Percentiles rank a stretch among this genome's conserved stretches.
These are phyloP conservation scores for Bryoerythrophyllum caledonicum DNA, from an alignment of 225 moss, liverwort and hornwort species.

Conservation along the genomic window DNA sequence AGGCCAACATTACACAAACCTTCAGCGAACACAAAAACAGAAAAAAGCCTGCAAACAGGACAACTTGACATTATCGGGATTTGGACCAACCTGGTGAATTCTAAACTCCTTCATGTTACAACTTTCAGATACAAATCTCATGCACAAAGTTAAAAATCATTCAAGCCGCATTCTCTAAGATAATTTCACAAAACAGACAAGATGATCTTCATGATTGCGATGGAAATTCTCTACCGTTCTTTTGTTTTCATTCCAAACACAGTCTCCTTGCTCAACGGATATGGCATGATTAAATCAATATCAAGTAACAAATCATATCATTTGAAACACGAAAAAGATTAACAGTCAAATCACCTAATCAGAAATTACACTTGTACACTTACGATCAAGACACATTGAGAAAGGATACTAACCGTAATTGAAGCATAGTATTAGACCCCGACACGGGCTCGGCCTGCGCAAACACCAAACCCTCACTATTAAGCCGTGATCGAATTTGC, in stretches of 20 bases:
- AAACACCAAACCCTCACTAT: slow-evolving; percentile 13
- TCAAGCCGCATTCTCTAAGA: slow-evolving; percentile 54
- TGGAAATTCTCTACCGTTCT: slow-evolving; percentile 64
- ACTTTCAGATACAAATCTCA: slow-evolving; percentile 18
- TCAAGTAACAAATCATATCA: background rate
- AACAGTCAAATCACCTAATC: background rate
- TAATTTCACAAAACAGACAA: slow-evolving; percentile 58
- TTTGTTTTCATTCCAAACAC: slow-evolving; percentile 55
- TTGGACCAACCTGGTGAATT: background rate
- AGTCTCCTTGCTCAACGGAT: slow-evolving; percentile 1
- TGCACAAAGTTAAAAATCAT: background rate
- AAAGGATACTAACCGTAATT: slow-evolving; percentile 45
- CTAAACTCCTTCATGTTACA: slow-evolving; percentile 8
- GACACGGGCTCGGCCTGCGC: slow-evolving; percentile 57
- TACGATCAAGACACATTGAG: slow-evolving; percentile 25
- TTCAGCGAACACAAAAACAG: slow-evolving; percentile 24
- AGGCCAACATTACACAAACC: slow-evolving; percentile 18
- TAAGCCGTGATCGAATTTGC: slow-evolving; percentile 10
- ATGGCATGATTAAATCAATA: background rate
- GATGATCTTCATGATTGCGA: slow-evolving; percentile 65
- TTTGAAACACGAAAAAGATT: background rate
- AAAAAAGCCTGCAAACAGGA: background rate
- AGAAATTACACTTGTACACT: background rate
- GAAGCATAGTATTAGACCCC: slow-evolving; percentile 64
- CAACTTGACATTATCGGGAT: background rate